phyloP scores from a whole-genome alignment of 2,329 filamentous ascomycete species.

The Colletotrichum theobromicola region DNA sequence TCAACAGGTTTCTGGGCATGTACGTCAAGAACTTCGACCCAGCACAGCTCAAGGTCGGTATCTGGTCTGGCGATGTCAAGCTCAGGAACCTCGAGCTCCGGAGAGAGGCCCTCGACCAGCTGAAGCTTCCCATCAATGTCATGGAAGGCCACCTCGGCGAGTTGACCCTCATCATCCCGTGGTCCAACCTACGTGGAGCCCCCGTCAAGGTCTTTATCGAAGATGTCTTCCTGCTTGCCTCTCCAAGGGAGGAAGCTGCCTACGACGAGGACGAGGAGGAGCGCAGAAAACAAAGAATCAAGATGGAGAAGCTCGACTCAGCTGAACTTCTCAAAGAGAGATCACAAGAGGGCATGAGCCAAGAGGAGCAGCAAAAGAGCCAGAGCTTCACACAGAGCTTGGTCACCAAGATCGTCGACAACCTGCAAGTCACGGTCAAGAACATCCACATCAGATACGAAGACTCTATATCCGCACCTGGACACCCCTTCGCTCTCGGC shows the following conservation, averaged over 20 bases:
- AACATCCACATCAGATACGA: constrained; percentile 99
- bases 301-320: constrained; percentile 98
- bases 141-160: constrained; percentile 92
- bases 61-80: constrained; percentile 98
- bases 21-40: constrained; percentile 99
- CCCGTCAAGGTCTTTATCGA: constrained; percentile 95
- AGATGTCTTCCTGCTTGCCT: constrained; percentile 94
- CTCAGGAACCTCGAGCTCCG: constrained; percentile 90
- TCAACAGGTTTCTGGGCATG: constrained; percentile 99
- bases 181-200: constrained; percentile 94
- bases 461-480: constrained; percentile 92
- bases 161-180: constrained; percentile 91
- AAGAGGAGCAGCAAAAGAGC: constrained; percentile 95
- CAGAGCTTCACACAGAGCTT: constrained; percentile 97
- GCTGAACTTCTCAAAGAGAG: constrained; percentile 93
- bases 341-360: constrained; percentile 89
- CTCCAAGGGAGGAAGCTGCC: constrained; percentile 92
- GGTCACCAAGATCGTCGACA: constrained; percentile 96
- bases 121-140: constrained; percentile 95
- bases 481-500: constrained; percentile 92
- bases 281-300: constrained; percentile 83
- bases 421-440: constrained; percentile 95
- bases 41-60: constrained; percentile 96
- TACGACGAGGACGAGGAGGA: constrained; percentile 95
- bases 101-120: constrained; percentile 93